A percentile compares a stretch with the other conserved stretches of the same genome.
These are phyloP conservation scores for Lodderomyces theae DNA, from an alignment of 1,139 yeast species.

Conservation along the genomic window DNA sequence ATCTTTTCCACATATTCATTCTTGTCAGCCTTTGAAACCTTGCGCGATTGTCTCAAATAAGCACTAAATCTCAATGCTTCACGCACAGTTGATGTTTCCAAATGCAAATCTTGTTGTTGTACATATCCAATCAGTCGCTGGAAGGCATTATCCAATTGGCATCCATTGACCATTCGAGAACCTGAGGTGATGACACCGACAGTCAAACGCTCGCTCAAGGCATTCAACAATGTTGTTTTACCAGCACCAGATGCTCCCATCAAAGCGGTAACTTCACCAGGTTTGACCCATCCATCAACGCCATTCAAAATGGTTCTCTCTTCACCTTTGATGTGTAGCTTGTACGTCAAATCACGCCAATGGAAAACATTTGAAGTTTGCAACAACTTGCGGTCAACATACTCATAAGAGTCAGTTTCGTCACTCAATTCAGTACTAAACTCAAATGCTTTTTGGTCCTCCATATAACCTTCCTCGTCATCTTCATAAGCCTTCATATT, in stretches of 20 bases:
- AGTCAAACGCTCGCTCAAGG: slow-evolving; percentile 35
- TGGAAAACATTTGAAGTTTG: no score
- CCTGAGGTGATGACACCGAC: slow-evolving; percentile 37
- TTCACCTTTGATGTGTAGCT: slow-evolving; percentile 63
- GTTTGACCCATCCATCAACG: slow-evolving; percentile 64
- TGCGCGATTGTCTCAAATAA: slow-evolving; percentile 34
- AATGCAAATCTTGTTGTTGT: slow-evolving; percentile 41
- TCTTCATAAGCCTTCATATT: slow-evolving; percentile 35
- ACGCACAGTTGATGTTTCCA: slow-evolving; percentile 37
- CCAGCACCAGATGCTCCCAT: slow-evolving; percentile 41
- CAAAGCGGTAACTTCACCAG: slow-evolving; percentile 32
- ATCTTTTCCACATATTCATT: slow-evolving; percentile 35
- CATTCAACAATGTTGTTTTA: slow-evolving; percentile 34
- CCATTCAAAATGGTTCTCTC: slow-evolving; percentile 62
- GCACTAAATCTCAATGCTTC: slow-evolving; percentile 39
- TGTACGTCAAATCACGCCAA: slow-evolving; percentile 77
- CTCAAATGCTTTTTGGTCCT: slow-evolving; percentile 10
- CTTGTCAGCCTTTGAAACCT: slow-evolving; percentile 29
- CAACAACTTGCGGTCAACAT: no score
- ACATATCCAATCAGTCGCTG: slow-evolving; percentile 43
- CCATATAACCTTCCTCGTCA: slow-evolving; percentile 11
- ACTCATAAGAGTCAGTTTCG: slow-evolving; percentile 32
- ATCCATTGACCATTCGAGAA: slow-evolving; percentile 38
- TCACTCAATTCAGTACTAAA: slow-evolving; percentile 27
- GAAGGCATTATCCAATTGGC: slow-evolving; percentile 31